These are phyloP conservation scores for Fraxinus latifolia DNA, from an alignment of 305 asterid species.

Conservation along the genomic window DNA sequence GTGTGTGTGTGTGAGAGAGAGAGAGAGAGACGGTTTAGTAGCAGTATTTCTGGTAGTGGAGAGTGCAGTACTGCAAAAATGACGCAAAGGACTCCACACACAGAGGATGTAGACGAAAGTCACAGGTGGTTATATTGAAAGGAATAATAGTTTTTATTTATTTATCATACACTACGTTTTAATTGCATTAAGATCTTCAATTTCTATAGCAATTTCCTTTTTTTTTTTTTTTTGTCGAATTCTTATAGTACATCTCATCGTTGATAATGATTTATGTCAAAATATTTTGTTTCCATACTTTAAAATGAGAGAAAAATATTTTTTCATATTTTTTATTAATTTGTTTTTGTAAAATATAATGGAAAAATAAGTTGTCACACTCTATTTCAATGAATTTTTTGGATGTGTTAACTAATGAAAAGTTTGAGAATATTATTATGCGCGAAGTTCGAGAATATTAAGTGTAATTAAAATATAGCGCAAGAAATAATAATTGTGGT, in stretches of 20 bases:
- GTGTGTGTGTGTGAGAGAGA: not conserved
- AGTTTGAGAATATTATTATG: not conserved
- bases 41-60: not conserved
- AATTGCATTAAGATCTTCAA: not conserved
- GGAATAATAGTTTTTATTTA: not conserved
- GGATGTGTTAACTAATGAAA: not conserved
- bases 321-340: too few species aligned
- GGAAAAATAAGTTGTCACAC: not conserved
- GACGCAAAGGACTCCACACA: constrained; percentile 1
- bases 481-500: too few species aligned
- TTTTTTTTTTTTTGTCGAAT: not conserved
- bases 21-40: not conserved
- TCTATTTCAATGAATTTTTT: too few species aligned
- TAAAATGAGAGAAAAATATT: not conserved
- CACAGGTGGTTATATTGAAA: not conserved
- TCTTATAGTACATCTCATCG: not conserved
- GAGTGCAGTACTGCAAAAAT: not conserved
- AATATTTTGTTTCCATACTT: not conserved
- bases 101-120: not conserved
- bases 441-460: not conserved
- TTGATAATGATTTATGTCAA: not conserved
- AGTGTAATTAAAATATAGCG: too few species aligned
- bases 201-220: not conserved
- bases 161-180: too few species aligned
- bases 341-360: too few species aligned